Base-by-base conservation (phyloP, 2,329 filamentous ascomycete species). In the Pseudopyricularia cyperi region DNA sequence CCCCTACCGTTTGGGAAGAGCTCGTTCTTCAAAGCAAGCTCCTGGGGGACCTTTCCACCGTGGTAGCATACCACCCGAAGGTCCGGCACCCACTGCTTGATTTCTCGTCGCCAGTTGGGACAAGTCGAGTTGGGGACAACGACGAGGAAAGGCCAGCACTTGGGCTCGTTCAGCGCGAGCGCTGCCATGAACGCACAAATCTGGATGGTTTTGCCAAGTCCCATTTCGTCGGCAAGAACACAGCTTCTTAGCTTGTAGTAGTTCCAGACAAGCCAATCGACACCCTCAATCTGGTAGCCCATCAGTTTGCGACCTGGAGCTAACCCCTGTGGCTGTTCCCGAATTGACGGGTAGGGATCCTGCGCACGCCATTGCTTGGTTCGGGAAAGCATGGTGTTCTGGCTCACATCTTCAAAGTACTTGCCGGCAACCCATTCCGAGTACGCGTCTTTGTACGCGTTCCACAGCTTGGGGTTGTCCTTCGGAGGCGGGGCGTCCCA, bases 191-290 rank as follows among this genome's bases (percentile, higher is more conserved):
- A 79, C 3, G 83, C 80, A 55, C 97, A 86, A 51, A 96, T 82
- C 64, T 98, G 93, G 32, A 98, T 88, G 0, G 93, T 98, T 71
- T 98, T 98, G 32, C 93, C 93, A 2, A 98, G 78, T 39, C 93
- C 93, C 93, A 98, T 98, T 63, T 98, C 93, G 62, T 98, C 93
- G 0, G 93, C 93, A 7, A 97, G 77, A 54, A 97, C 91, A 28
- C 89, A 86, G 61, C 93, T 97, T 62, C 87, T 83, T 58, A 83
- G 76, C 50, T 79, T 74, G 60, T 89, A 86, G 73, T 88, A 97
- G 62, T 93, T 93, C 64, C 87, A 90, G 54, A 95, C 83, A 2
- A 98, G 77, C 90, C 93, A 98, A 61, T 97, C 96, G 50, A 96
- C 72, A 19, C 93, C 93, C 54, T 96, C 87, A 46, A 94, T 70